Evolutionary conservation across 345 rosid species (phyloP).

Genomic region (Litchi chinensis): DNA sequence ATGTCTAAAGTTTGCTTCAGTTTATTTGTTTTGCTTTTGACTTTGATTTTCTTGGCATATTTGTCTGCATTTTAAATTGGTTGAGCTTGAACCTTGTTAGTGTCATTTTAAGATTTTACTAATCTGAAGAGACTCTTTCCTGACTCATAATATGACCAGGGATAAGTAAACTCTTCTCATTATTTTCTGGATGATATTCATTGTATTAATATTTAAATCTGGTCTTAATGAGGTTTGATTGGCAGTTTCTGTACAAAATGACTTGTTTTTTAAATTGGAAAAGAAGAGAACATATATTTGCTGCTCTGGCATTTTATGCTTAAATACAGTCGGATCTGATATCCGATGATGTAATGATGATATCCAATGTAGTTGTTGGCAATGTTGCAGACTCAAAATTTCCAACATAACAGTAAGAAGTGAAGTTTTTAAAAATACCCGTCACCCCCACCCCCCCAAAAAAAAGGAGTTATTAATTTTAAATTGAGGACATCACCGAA

Average conservation of each 20-base stretch:
- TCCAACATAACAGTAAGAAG: not conserved
- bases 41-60: not conserved
- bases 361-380: not conserved
- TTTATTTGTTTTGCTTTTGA: too few relatives aligned
- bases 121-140: not conserved
- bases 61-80: not conserved
- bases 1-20: too few relatives aligned
- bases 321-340: not conserved
- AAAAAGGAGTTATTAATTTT: not conserved
- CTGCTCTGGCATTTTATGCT: slow-evolving; percentile 3
- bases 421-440: not conserved
- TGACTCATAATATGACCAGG: not conserved
- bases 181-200: not conserved
- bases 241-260: not conserved
- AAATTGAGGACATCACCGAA: not conserved
- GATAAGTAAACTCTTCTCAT: not conserved
- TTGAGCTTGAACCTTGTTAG: not conserved
- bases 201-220: not conserved
- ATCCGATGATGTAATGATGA: not conserved
- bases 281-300: not conserved
- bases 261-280: not conserved
- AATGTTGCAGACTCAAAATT: not conserved
- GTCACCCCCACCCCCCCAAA: too few relatives aligned
- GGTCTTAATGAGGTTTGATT: not conserved
- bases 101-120: not conserved